Base-by-base conservation (phyloP, 805 yeast genomes). In the Monosporozyma yasuniensis region DNA sequence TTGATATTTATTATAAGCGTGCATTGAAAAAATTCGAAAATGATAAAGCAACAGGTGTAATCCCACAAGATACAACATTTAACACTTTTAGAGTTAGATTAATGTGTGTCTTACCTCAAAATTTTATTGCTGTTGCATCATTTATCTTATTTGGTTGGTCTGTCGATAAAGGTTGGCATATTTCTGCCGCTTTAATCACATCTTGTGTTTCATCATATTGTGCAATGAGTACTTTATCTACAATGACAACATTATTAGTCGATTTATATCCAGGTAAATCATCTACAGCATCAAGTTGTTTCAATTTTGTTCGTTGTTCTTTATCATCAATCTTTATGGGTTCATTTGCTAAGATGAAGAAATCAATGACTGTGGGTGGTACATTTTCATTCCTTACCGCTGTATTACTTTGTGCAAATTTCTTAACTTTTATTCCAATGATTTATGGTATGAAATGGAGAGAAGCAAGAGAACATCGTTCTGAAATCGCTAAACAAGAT, bases 121-220 rank as follows among this genome's bases (percentile, higher is more conserved):
- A 67, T 35, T 49, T 71, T 6, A 47, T 76, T 2, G 61, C 77
- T 1, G 65, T 71, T 12, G 67, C 67, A 0, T 71, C 77, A 1
- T 60, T 78, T 2, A 51, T 82, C 1, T 65, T 80, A 44, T 84
- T 78, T 63, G 95, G 93, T 2, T 87, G 95, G 95, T 77, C 85
- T 54, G 61, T 86, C 7, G 74, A 81, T 38, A 65, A 70, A 42
- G 66, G 71, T 23, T 72, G 74, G 49, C 66, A 71, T 46, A 70
- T 81, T 35, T 71, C 81, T 0, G 78, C 79, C 0, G 76, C 83
- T 8, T 66, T 86, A 8, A 72, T 86, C 3, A 70, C 80, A 49
- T 71, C 83, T 1, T 77, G 76, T 51, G 61, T 83, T 42, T 68
- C 80, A n/a, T 79, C 89, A 9, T 68, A 72, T 55, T 73, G 81